phyloP scores from a whole-genome alignment of 2,329 filamentous ascomycete species.

The Penicillium sp. region DNA sequence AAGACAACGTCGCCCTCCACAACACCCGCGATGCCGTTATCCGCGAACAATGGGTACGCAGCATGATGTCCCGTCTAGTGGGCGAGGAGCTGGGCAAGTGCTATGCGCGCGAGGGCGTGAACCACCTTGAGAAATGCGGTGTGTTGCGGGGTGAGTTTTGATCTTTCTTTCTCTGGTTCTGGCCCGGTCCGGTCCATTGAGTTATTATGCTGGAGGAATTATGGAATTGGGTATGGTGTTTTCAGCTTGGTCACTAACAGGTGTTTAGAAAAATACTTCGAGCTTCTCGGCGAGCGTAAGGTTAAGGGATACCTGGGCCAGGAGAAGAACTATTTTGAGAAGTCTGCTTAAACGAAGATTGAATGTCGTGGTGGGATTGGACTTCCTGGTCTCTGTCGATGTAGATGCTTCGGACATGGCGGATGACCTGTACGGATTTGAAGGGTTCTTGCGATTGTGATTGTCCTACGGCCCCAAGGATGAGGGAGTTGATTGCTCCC shows the following conservation, averaged over 20 bases:
- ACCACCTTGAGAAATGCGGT: slow-evolving; percentile 65
- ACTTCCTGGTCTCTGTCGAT: not conserved
- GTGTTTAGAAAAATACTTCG: slow-evolving; percentile 58
- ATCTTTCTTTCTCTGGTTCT: not conserved
- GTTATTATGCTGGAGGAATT: not conserved
- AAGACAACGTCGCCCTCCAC: slow-evolving; percentile 60
- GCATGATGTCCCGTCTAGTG: slow-evolving; percentile 64
- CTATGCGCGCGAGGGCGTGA: slow-evolving; percentile 61
- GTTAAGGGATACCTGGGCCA: slow-evolving; percentile 60
- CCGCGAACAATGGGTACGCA: slow-evolving; percentile 64
- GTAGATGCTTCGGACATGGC: not conserved
- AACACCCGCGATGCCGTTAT: slow-evolving; percentile 62
- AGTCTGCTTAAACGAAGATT: slow-evolving; percentile 24
- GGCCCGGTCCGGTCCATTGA: not conserved
- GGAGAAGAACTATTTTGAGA: slow-evolving; percentile 57
- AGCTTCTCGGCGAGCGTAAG: slow-evolving; percentile 59
- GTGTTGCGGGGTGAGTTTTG: slow-evolving; percentile 56
- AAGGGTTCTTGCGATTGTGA: not conserved
- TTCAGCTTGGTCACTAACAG: slow-evolving; percentile 6
- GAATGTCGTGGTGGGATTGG: not conserved
- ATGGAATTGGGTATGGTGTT: not conserved
- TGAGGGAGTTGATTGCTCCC: slow-evolving; percentile 10
- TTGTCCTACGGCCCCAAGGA: slow-evolving; percentile 1
- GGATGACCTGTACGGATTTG: not conserved
- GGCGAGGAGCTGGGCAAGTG: slow-evolving; percentile 65